Base-by-base conservation (phyloP, 1,284 basidiomycete genomes). In the Taiwanofungus camphoratus region DNA sequence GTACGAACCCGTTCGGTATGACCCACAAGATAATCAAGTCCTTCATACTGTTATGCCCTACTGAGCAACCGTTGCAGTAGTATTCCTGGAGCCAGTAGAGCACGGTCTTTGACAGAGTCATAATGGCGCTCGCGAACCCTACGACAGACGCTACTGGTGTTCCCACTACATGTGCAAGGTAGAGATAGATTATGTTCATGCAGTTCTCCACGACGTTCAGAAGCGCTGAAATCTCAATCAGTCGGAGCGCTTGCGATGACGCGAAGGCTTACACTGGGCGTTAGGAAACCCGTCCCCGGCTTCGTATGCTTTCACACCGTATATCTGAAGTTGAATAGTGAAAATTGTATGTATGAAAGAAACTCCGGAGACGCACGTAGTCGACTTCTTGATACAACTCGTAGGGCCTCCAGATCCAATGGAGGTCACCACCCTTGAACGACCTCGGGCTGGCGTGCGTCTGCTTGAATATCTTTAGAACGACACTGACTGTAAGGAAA, bases 371-470 rank as follows among this genome's bases (percentile, higher is more conserved):
- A 65, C 68, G 47, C 49, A 79, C 78, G 47, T 71, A 69, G 58
- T 88, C 85, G 41, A 93, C 69, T 34, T 84, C 68, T 52, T 85
- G 82, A 62, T 92, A 91, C 22, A 87, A 57, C 43, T 68, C 75
- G 59, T 92, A 92, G 1, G 88, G 88, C 50, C 76, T 70, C 91
- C 90, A 94, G 37, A 93, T 76, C 88, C 87, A 92, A 52, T 89
- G 82, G 30, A 92, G 69, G 64, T 92, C 87, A 2, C 91, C 91
- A 2, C 87, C 89, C n/a, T 60, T 56, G 71, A 85, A 77, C 5
- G 76, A 79, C 19, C 78, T 70, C 4, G 79, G 82, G 37, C 79
- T 76, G 43, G 23, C 36, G 16, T 9, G 26, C 19, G 35, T 31
- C 5, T 23, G 16, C 12, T 29, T 36, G 23, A 32, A 16, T 19